Evolutionary conservation across 768 basidiomycete genomes (phyloP).

Genomic region (Scleroderma citrinum): DNA sequence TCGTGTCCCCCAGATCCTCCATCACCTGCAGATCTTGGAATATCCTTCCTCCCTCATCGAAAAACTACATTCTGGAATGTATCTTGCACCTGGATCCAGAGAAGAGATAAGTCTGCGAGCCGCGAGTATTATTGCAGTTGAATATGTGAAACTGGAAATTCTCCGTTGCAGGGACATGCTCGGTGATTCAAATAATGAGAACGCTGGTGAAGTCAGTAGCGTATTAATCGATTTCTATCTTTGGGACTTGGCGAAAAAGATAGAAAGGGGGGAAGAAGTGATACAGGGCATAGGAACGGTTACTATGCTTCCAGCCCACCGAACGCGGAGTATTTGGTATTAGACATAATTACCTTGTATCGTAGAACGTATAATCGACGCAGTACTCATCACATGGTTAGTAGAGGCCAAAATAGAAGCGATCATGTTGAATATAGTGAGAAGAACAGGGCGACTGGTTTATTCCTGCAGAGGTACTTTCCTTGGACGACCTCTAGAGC

Average conservation of each 20-base stretch:
- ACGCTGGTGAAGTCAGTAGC: slow-evolving; percentile 44
- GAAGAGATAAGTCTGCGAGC: slow-evolving; percentile 79
- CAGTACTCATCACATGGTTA: too few species aligned
- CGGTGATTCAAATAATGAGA: slow-evolving; percentile 22
- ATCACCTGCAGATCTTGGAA: slow-evolving; percentile 70
- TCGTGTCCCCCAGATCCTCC: slow-evolving; percentile 84
- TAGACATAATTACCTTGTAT: slow-evolving; percentile 27
- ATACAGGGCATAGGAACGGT: slow-evolving; percentile 54
- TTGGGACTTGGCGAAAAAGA: slow-evolving; percentile 79
- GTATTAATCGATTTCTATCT: slow-evolving; percentile 88
- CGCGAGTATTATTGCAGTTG: slow-evolving; percentile 76
- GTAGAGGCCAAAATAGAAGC: too few species aligned
- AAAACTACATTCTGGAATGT: slow-evolving; percentile 39
- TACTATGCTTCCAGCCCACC: slow-evolving; percentile 63
- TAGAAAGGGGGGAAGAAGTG: slow-evolving; percentile 56
- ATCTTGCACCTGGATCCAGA: slow-evolving; percentile 48
- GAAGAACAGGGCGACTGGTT: neutral
- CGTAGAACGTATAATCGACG: slow-evolving; percentile 1
- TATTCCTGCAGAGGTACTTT: neutral
- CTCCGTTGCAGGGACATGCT: slow-evolving; percentile 21
- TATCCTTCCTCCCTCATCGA: slow-evolving; percentile 61
- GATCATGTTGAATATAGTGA: too few species aligned
- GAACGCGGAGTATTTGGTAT: slow-evolving; percentile 85
- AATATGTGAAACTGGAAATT: slow-evolving; percentile 62
- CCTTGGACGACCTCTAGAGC: neutral